Conservation (phyloP, 2,329 filamentous ascomycete genomes). For the Alternaria sp. region DNA sequence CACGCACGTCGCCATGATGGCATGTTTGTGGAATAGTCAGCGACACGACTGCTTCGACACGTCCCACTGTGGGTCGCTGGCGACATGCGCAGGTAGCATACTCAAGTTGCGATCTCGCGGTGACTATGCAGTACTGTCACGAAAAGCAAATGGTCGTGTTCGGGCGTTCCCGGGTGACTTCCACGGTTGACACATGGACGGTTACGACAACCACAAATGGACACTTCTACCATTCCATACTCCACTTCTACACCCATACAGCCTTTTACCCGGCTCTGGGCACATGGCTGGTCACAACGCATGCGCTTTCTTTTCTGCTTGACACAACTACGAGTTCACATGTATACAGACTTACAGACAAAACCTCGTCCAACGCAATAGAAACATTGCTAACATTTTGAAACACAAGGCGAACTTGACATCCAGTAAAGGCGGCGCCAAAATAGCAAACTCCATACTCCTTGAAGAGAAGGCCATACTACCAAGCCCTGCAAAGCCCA, state of each 20-base stretch:
- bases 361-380: background rate
- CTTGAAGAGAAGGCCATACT: background rate
- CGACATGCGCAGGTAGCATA: background rate
- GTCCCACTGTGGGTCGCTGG: background rate
- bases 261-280: background rate
- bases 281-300: background rate
- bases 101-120: background rate
- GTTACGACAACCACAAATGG: slow-evolving; percentile 14
- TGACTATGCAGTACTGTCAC: background rate
- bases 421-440: background rate
- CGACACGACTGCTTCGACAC: background rate
- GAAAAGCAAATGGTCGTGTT: background rate
- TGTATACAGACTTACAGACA: background rate
- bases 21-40: background rate
- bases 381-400: background rate
- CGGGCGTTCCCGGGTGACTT: slow-evolving; percentile 9
- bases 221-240: background rate
- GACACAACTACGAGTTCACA: background rate
- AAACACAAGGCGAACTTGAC: no score
- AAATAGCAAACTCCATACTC: background rate
- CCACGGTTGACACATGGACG: slow-evolving; percentile 1
- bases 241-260: background rate
- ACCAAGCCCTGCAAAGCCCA: background rate
- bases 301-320: background rate
- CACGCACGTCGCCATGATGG: background rate